Base-by-base conservation (phyloP, 331 rosid species). In the Quercus tomentella region DNA sequence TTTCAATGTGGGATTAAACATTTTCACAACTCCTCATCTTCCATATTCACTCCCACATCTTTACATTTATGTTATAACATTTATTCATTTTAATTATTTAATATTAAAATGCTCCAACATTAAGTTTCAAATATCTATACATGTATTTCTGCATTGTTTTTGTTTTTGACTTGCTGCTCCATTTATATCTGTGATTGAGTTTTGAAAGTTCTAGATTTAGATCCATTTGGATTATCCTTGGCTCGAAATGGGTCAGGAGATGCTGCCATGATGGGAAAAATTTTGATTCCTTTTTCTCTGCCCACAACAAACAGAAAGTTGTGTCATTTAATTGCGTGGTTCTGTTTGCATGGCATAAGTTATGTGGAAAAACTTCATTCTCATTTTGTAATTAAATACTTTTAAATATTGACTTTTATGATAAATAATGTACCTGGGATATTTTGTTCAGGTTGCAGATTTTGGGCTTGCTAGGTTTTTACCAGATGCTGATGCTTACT, bases 401-500 rank as follows among this genome's bases (percentile, higher is more conserved):
- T 37, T 63, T 25, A 14, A 28, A n/a, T 37, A 16, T 72, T 3
- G 72, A 35, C 21, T 74, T 31, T 12, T 0, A 25, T 28, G 65
- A 23, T 55, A 28, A 23, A 49, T 57, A 54, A 56, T 21, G 8
- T 41, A 70, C 65, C 8, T 6, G 52, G 45, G 35, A 31, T 77
- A 14, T 31, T 62, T 63, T 33, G 52, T 76, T 74, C 82, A 88
- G 92, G 87, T 86, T 70, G 88, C 89, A 7, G 92, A 86, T 72
- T 88, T 88, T 70, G 89, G 92, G 55, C 88, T 88, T 74, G 92
- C 92, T 25, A 25, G 26, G 77, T 37, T 82, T 45, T 61, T 82
- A 54, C 74, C 68, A 7, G 92, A 81, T 62, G 74, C 82, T 6
- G 85, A 81, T 63, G 86, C 87, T 35, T 86, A 79, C 33, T 88